Evolutionary conservation across 1,284 basidiomycete genomes (phyloP), one percentile per base, ranked within the genome.

Genomic region (Ustilago trichophora): DNA sequence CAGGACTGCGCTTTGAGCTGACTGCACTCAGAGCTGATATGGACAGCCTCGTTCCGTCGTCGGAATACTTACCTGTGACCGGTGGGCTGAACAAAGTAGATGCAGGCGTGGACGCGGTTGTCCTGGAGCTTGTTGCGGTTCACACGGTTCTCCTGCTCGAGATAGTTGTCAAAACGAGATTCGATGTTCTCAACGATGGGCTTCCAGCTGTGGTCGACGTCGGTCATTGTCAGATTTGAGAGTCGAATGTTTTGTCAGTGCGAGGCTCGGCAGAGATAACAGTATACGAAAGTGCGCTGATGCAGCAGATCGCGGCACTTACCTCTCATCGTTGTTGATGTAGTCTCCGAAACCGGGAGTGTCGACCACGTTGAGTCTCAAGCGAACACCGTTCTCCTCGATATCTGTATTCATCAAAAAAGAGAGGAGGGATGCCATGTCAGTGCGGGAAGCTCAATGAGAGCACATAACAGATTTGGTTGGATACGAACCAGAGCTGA

Each of bases 11-110:
- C n/a, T n/a, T n/a, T n/a, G n/a, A n/a, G n/a, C n/a, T n/a, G n/a
- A n/a, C n/a, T n/a, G n/a, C n/a, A n/a, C n/a, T n/a, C n/a, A n/a
- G n/a, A n/a, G n/a, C n/a, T n/a, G n/a, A n/a, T n/a, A 42, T 12
- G 35, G 33, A 24, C 11, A 32, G 53, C n/a, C n/a, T n/a, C n/a
- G n/a, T n/a, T n/a, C n/a, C n/a, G n/a, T n/a, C n/a, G n/a, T n/a
- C n/a, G n/a, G n/a, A n/a, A n/a, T n/a, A n/a, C n/a, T n/a, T n/a
- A n/a, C n/a, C n/a, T n/a, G n/a, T 80, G 78, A 29, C 78, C 78
- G 12, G 77, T 80, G 40, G 78, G 78, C 68, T 80, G 78, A 44
- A 80, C 57, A 58, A 80, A 80, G 74, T 80, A 80, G 60, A 80
- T 69, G 57, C 78, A 77, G 29, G 78, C 78, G 51, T 80, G 78